Base-by-base conservation (phyloP, 768 basidiomycete genomes). In the Amanita rubescens region DNA sequence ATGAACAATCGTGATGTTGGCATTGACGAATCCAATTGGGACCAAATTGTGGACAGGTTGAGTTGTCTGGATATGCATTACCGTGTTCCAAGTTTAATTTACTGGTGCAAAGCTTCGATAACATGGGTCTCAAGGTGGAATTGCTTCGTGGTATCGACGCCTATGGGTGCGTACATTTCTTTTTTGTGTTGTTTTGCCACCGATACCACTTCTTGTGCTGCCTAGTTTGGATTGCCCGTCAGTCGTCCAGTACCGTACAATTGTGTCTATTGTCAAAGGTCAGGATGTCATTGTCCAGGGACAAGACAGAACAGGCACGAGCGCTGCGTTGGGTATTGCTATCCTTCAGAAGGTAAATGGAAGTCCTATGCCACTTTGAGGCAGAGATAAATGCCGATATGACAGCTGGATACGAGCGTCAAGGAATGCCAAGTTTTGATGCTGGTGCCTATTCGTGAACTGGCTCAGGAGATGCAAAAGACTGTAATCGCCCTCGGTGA, bases 241-340 rank as follows among this genome's bases (percentile, higher is more conserved):
- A 37, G 89, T 95, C 56, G 98, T 99, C 69, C 95, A 99, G 74
- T 94, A 97, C 75, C 89, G 96, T 63, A 96, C 95, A 58, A 99
- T 99, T 71, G 87, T 96, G 59, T 94, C 95, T 60, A 93, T 99
- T 67, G 84, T 94, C 62, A 94, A 94, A 70, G 94, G 93, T 35
- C 92, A 94, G 79, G 95, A 97, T 78, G 94, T 95, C 63, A 97
- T 97, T 63, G 95, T 94, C 52, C 95, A 94, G 70, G 95, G 96
- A 62, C 95, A 98, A 77, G 97, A 94, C 33, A 95, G 95, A 61
- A 98, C 95, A 8, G 27, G 27, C 27, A 30, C 3, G 8, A 30
- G 5, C 3, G 27, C 27, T 30, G 27, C 27, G 8, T 30, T 30
- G 5, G 27, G 3, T 8, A 30, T 30, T 8, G 27, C 27, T 30